Base-by-base conservation (phyloP, 495 filamentous ascomycete species). In the Penicillium arizonense region DNA sequence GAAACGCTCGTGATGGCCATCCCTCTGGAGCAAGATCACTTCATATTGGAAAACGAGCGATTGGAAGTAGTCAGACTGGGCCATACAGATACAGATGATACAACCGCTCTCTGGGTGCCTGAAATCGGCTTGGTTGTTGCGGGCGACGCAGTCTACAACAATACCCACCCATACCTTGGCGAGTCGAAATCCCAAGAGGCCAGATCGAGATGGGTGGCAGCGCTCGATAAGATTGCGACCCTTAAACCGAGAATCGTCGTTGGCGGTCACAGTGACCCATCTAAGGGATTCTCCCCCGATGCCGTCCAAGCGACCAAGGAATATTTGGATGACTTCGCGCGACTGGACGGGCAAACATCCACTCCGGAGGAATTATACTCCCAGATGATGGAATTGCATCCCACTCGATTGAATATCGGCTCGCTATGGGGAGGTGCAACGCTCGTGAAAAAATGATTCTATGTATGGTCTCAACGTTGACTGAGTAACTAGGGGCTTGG, bases 121-220 rank as follows among this genome's bases (percentile, higher is more conserved):
- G 40, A 53, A 21, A 23, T 74, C 13, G 39, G 52, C 11, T 53
- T 74, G n/a, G 71, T 60, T 4, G 58, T 72, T 3, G 54, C 62
- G 0, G 69, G 71, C 9, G 71, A 74, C 53, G 59, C 63, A 14
- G 67, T 75, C 11, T 76, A 76, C 33, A 62, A 64, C 20, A 54
- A 68, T 12, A 58, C 55, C 4, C 64, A 74, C 46, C 63, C 61
- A 38, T 71, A 59, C 37, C 53, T 76, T 21, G 66, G 52, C 3
- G 26, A 30, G 8, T 30, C 23, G 5, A 30, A 30, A 9, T 30
- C 5, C 26, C 26, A 30, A 30, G 26, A 30, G 26, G 26, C 26
- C 3, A 9, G 26, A 30, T 30, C 26, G 26, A 3, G 26, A 30
- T 30, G 26, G 26, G 26, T 30, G 7, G 26, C 26, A 4, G 26